Conservation (phyloP, 2,329 filamentous ascomycete genomes). For the Aspergillus vadensis region DNA sequence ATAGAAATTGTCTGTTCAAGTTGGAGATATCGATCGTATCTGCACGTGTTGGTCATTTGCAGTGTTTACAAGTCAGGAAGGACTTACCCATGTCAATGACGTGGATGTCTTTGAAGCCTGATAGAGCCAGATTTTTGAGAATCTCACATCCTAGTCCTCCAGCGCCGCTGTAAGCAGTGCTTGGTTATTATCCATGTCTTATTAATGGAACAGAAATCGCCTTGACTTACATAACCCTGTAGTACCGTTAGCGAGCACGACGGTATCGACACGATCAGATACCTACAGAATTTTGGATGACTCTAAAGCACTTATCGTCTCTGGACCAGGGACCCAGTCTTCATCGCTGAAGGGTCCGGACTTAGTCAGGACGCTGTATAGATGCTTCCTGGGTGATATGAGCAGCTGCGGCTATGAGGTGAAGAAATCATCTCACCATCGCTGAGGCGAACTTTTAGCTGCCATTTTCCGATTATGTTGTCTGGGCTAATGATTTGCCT, state of each 20-base stretch:
- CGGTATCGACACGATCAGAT: background rate
- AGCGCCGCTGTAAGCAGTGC: constrained; percentile 67
- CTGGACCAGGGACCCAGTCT: constrained; percentile 55
- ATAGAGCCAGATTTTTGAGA: constrained; percentile 91
- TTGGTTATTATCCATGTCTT: constrained; percentile 30
- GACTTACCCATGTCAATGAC: constrained; percentile 93
- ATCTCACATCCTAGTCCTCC: constrained; percentile 96
- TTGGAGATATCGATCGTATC: constrained; percentile 99
- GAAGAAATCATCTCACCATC: constrained; percentile 18
- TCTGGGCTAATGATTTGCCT: background rate
- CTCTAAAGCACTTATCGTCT: constrained; percentile 60
- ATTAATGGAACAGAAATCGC: background rate
- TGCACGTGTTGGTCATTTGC: constrained; percentile 39
- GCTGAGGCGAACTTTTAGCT: constrained; percentile 15
- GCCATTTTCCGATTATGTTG: constrained; percentile 18
- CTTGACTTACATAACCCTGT: constrained; percentile 55
- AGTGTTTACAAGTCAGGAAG: background rate
- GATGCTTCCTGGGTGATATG: constrained; percentile 66
- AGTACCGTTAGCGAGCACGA: constrained; percentile 24
- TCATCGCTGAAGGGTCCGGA: constrained; percentile 80
- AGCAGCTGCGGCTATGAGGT: constrained; percentile 11
- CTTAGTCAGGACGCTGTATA: constrained; percentile 76
- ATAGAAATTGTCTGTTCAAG: constrained; percentile 95
- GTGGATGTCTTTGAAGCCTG: constrained; percentile 94
- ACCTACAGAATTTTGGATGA: constrained; percentile 74